Base-by-base conservation (phyloP, 768 basidiomycete genomes). In the Paxillus involutus region DNA sequence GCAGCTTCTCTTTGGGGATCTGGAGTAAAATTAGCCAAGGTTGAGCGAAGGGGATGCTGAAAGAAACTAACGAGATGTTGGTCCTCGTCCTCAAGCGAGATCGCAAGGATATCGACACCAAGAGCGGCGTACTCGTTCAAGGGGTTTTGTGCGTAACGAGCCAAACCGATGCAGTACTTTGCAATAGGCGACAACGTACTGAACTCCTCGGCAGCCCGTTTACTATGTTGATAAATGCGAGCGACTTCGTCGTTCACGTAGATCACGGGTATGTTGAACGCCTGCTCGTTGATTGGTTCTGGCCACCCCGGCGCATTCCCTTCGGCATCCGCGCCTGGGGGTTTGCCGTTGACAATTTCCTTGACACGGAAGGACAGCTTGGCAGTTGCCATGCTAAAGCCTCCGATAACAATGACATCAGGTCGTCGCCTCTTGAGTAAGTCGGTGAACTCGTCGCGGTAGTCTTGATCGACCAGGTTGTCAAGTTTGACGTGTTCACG, bases 121-220 rank as follows among this genome's bases (percentile, higher is more conserved):
- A 98, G 75, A 1, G 95, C 92, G 16, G 91, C 89, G 66, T 91
- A 95, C 68, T 98, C 97, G 65, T 92, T 96, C 61, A 98, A 71
- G 2, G 97, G 97, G 64, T 86, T 96, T 72, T 98, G 97, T 6
- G 83, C 79, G 63, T 94, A 98, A 53, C 97, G 85, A 37, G 94
- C 95, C 59, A 99, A 75, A 49, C 93, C 97, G 45, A 98, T 80
- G 64, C 96, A 98, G 66, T 98, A 99, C 69, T 91, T 90, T 33
- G 87, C 89, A 44, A 87, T 85, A 4, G 82, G 74, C 0, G 91
- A 83, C 41, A 96, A 74, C 0, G 86, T 77, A 45, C 85, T 84
- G 64, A 92, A 94, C 71, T 98, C 97, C 48, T 85, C 85, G 29
- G 80, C 77, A 2, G 92, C 92, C 36, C 95, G 88, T 54, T 84